Evolutionary conservation across 2,329 filamentous ascomycete genomes (phyloP), one percentile per base, ranked within the genome.

Genomic region (Colletotrichum camelliae): DNA sequence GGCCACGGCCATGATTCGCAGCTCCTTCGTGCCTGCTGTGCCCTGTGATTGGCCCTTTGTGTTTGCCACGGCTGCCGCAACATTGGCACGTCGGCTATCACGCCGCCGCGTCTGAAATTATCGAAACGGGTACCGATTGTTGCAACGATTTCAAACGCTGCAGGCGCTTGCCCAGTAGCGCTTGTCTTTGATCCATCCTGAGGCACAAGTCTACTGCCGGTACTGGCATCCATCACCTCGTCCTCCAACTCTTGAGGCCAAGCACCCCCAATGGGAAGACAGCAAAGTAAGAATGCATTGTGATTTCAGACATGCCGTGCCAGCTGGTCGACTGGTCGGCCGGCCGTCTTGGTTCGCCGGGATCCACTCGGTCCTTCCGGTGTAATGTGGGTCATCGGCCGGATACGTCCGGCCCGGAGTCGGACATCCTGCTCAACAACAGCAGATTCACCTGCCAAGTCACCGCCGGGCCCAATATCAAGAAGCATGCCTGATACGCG

Each of bases 81-180:
- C 35, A 55, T 58, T n/a, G 69, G 62, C 73, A 67, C 39, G 61
- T 70, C 57, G 29, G 67, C 21, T 27, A 61, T 61, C 78, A 52
- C 65, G 35, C 60, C 33, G 33, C 29, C 24, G 18, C 55, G 60
- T 18, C 8, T 73, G 29, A 74, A 67, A 39, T 69, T 88, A 12
- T 82, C 79, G 81, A 61, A 35, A 62, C 27, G 52, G 4, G 65
- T 48, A 68, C 21, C 33, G 57, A 35, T 21, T 48, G 29, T 35
- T 21, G 57, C 37, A 21, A 7, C 31, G 24, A 60, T 24, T 27
- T 21, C 21, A 43, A 24, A 37, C 15, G 21, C 21, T 52, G 16
- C 21, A 16, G 13, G n/a, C 29, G n/a, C 27, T 81, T 80, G 80
- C 77, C 2, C 72, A 84, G 4, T 80, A 81, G 67, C 64, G 18